Conservation (phyloP, 2,329 filamentous ascomycete genomes). For the Bipolaris victoriae region DNA sequence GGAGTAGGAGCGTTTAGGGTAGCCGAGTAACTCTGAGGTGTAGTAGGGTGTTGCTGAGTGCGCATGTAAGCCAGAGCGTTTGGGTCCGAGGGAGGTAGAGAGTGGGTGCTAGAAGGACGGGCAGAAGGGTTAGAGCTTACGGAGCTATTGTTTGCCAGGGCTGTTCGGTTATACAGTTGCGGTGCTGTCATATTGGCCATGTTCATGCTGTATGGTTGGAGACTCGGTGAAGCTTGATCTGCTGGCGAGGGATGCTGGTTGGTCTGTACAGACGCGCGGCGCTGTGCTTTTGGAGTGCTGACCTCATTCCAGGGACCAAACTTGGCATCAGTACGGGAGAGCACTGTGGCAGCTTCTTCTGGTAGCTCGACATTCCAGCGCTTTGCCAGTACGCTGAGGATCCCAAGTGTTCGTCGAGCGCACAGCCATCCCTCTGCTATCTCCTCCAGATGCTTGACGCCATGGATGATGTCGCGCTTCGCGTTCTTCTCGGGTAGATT, state of each 20-base stretch:
- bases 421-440: conserved; percentile 96
- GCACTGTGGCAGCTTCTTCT: conserved; percentile 76
- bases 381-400: conserved; percentile 81
- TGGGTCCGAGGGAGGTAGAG: conserved; percentile 41
- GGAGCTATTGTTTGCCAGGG: conserved; percentile 27
- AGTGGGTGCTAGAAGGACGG: conserved; percentile 37
- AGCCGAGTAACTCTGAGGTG: conserved; percentile 15
- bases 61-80: conserved; percentile 41
- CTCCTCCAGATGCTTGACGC: conserved; percentile 89
- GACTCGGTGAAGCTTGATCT: conserved; percentile 31
- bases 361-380: conserved; percentile 91
- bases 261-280: conserved; percentile 24
- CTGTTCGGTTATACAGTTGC: conserved; percentile 30
- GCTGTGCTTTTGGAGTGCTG: conserved; percentile 33
- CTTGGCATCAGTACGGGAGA: conserved; percentile 79
- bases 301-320: conserved; percentile 68
- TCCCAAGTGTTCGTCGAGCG: conserved; percentile 81
- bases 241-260: conserved; percentile 28
- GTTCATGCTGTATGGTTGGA: conserved; percentile 42
- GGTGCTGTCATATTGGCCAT: conserved; percentile 33
- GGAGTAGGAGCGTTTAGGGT: conserved; percentile 31
- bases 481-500: conserved; percentile 93
- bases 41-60: conserved; percentile 36
- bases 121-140: conserved; percentile 32
- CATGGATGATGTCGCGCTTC: conserved; percentile 85